phyloP scores from a whole-genome alignment of 208 protist genomes.

The Acanthamoeba culbertsoni region DNA sequence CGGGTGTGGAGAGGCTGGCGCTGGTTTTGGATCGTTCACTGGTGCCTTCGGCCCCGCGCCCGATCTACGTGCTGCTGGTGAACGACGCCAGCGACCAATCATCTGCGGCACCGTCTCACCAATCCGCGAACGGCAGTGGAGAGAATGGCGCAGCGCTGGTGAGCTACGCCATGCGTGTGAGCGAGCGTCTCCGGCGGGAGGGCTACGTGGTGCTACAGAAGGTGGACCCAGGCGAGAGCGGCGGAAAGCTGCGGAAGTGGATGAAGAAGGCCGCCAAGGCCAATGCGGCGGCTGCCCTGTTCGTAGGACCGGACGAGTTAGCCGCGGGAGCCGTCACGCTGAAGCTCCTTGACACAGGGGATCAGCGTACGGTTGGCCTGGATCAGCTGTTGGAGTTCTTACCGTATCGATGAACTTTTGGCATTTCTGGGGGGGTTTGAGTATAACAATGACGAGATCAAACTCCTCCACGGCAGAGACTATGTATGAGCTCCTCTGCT shows the following conservation, averaged over 20 bases:
- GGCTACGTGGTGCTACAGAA: slow-evolving; percentile 15
- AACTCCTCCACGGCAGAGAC: too few relatives aligned
- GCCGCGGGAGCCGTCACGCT: not conserved
- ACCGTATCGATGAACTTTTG: too few relatives aligned
- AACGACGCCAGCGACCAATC: not conserved
- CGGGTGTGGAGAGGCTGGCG: slow-evolving; percentile 69
- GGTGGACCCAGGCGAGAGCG: not conserved
- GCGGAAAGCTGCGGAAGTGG: slow-evolving; percentile 54
- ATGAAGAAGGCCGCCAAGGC: slow-evolving; percentile 57
- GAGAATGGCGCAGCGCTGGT: slow-evolving; percentile 5
- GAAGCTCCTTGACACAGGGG: slow-evolving; percentile 50
- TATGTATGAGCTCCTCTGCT: too few relatives aligned
- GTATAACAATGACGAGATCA: too few relatives aligned
- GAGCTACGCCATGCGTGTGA: slow-evolving; percentile 22
- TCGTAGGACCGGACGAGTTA: slow-evolving; percentile 61
- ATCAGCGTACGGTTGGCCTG: not conserved
- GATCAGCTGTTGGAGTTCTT: too few relatives aligned
- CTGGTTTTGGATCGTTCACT: slow-evolving; percentile 35
- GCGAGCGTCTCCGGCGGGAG: not conserved
- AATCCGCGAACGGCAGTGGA: not conserved
- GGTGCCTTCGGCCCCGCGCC: not conserved
- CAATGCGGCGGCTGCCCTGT: slow-evolving; percentile 31
- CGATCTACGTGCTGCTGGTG: not conserved
- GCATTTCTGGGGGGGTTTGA: too few relatives aligned
- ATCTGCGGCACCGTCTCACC: too few relatives aligned